phyloP scores from a whole-genome alignment of 1,284 basidiomycete species.

The Vanrija humicola region DNA sequence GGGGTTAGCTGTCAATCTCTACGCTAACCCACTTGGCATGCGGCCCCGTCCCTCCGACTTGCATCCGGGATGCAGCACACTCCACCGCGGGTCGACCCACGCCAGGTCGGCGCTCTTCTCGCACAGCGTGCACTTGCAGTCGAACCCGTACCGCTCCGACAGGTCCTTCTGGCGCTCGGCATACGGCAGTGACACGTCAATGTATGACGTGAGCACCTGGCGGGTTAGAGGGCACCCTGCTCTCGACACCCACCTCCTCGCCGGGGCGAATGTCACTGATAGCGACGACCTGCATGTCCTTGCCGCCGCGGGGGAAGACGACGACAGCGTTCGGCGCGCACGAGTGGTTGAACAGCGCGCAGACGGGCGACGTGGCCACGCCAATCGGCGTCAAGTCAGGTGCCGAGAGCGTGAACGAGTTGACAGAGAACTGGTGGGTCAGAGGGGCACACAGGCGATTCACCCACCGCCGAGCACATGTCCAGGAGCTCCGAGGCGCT shows the following conservation, averaged over 20 bases:
- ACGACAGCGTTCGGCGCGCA: slow-evolving; percentile 86
- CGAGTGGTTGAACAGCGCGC: slow-evolving; percentile 84
- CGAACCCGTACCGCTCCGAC: slow-evolving; percentile 72
- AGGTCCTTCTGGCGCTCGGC: slow-evolving; percentile 59
- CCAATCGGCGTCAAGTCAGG: slow-evolving; percentile 73
- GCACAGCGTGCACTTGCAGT: slow-evolving; percentile 68
- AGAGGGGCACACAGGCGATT: not conserved
- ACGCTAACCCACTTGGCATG: slow-evolving; percentile 33
- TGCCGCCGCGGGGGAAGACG: slow-evolving; percentile 65
- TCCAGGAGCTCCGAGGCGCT: slow-evolving; percentile 32
- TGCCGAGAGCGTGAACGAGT: slow-evolving; percentile 79
- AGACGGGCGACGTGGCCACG: slow-evolving; percentile 67
- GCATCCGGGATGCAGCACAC: slow-evolving; percentile 42
- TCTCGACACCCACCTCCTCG: slow-evolving; percentile 60
- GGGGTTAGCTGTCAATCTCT: slow-evolving; percentile 3
- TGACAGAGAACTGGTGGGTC: slow-evolving; percentile 67
- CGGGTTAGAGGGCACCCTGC: slow-evolving; percentile 48
- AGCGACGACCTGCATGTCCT: slow-evolving; percentile 65
- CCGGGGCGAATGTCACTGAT: slow-evolving; percentile 60
- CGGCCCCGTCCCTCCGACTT: slow-evolving; percentile 6
- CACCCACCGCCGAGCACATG: slow-evolving; percentile 40
- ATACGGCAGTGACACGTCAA: slow-evolving; percentile 72
- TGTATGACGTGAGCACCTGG: slow-evolving; percentile 66
- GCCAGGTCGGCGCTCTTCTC: slow-evolving; percentile 3
- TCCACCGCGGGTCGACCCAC: slow-evolving; percentile 63